Base-by-base conservation (phyloP, 495 filamentous ascomycete species). In the Delitschia confertaspora region DNA sequence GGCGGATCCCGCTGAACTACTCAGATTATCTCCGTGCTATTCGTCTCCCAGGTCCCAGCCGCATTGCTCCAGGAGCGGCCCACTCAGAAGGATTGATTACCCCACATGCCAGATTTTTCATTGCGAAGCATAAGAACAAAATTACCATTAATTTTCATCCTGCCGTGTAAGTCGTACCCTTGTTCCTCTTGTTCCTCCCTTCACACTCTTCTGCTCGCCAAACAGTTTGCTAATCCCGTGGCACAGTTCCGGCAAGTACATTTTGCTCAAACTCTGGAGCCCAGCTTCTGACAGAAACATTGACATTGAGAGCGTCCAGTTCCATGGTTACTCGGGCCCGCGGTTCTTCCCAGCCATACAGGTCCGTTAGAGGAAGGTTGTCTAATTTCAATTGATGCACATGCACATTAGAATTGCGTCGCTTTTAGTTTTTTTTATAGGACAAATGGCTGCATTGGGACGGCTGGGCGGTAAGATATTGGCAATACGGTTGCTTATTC, bases 81-180 rank as follows among this genome's bases (percentile, higher is more conserved):
- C 46, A 53, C 4, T 9, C 24, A n/a, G 47, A 52, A 1, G 40
- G 29, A 1, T 21, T 35, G 20, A 71, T 88, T 66, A 71, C 70
- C 41, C 84, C 84, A 2, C 75, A 83, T 64, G 83, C 85, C 3
- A 46, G 62, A 20, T 93, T 93, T 65, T 82, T 80, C 58, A 93
- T 91, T 43, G 75, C 80, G 55, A 75, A 73, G 55, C 69, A 80
- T 48, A 86, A 86, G 65, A 86, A 77, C 65, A 87, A 80, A 64
- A 85, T 86, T 58, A 87, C 78, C 50, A 78, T 96, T 49, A 79
- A 75, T 49, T 96, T 96, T 60, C 82, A 94, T 53, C 88, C 89
- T 31, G 80, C 86, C 22, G 76, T 91, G 65, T 93, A 78, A 60
- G 75, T 66, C n/a, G 9, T 14, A 39, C 19, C 10, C 20, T 23